A percentile compares a stretch with the other conserved stretches of the same genome.
Evolutionary conservation across 2,329 filamentous ascomycete genomes (phyloP).

Genomic region (Neospermospora avenae): DNA sequence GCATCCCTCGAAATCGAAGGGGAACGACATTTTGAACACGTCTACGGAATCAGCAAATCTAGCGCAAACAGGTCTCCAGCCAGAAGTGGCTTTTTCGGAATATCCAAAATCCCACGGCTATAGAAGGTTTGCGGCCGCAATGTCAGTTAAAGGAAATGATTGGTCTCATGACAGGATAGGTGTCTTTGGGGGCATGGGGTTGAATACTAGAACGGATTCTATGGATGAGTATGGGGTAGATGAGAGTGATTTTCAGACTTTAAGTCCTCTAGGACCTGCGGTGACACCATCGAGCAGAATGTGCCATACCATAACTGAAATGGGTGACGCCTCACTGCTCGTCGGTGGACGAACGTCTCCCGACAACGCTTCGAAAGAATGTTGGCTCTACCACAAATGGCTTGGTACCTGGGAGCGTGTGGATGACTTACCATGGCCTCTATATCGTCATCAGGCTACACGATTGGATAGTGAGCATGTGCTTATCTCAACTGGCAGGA

Average conservation of each 20-base stretch:
- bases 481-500: conserved; percentile 33
- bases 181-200: conserved; percentile 35
- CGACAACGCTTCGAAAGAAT: conserved; percentile 63
- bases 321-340: conserved; percentile 59
- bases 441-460: conserved; percentile 72
- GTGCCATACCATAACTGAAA: conserved; percentile 72
- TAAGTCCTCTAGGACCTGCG: conserved; percentile 6
- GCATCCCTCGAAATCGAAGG: neutral
- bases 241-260: neutral
- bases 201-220: conserved; percentile 39
- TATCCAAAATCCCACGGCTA: conserved; percentile 42
- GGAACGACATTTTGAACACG: neutral
- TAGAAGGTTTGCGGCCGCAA: conserved; percentile 58
- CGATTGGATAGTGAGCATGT: conserved; percentile 49
- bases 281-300: conserved; percentile 50
- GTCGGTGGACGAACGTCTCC: conserved; percentile 79
- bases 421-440: conserved; percentile 62
- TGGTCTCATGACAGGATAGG: conserved; percentile 34
- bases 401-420: conserved; percentile 57
- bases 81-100: conserved; percentile 35
- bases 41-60: neutral
- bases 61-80: neutral
- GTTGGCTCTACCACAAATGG: conserved; percentile 66
- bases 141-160: conserved; percentile 40
- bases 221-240: conserved; percentile 46